Evolutionary conservation across 805 yeast genomes (phyloP).

Genomic region (Teunomyces tritomae): DNA sequence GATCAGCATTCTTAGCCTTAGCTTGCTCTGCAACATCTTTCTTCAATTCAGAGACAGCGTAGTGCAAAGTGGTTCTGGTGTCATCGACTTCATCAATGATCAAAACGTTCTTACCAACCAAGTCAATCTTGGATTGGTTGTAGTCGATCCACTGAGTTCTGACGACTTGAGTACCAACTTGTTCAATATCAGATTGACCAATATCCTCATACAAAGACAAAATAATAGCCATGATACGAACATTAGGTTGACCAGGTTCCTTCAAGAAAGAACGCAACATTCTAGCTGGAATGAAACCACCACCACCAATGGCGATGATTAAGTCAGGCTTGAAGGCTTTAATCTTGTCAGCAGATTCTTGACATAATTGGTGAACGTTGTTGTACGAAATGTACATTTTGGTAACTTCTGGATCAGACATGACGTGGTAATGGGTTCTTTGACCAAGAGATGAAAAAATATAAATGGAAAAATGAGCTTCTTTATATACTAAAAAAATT

Average conservation of each 20-base stretch:
- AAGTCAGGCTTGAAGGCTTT: conserved; percentile 79
- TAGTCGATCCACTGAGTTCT: conserved; percentile 86
- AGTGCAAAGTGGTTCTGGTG: conserved; percentile 79
- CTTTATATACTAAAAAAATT: conserved; percentile 1
- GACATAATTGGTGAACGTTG: conserved; percentile 74
- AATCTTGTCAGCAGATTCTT: conserved; percentile 56
- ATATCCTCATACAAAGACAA: conserved; percentile 82
- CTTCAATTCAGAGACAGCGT: conserved; percentile 71
- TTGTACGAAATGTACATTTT: conserved; percentile 79
- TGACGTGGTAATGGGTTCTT: conserved; percentile 4
- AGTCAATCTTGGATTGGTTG: conserved; percentile 55
- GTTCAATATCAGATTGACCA: conserved; percentile 47
- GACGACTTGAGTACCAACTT: conserved; percentile 59
- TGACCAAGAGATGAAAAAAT: conserved; percentile 3
- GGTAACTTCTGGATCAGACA: conserved; percentile 20
- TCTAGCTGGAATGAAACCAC: conserved; percentile 97
- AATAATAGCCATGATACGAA: conserved; percentile 92
- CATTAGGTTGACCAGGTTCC: conserved; percentile 82
- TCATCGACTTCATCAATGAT: conserved; percentile 86
- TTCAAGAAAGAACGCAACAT: conserved; percentile 90
- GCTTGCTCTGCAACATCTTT: conserved; percentile 67
- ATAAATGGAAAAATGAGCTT: neutral
- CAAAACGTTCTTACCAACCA: conserved; percentile 68
- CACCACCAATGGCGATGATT: conserved; percentile 95
- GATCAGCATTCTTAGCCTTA: conserved; percentile 47